Evolutionary conservation across 2,329 filamentous ascomycete genomes (phyloP).

Genomic region (Neofusicoccum sp.): DNA sequence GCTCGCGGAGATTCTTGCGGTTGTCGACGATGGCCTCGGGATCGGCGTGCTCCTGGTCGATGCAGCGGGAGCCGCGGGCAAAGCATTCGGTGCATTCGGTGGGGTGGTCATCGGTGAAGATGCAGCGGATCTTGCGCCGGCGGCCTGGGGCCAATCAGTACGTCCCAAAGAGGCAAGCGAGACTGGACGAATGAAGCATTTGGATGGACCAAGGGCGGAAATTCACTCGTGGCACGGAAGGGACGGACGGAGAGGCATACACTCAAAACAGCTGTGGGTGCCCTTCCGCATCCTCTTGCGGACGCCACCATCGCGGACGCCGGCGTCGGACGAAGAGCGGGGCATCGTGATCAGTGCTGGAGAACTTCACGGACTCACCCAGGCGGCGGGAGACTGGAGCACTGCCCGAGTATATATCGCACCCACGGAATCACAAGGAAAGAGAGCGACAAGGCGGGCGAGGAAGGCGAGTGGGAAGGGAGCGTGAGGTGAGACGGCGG

Average conservation of each 20-base stretch:
- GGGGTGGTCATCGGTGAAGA: slow-evolving; percentile 43
- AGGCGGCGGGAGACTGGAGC: not conserved
- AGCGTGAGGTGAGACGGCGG: not conserved
- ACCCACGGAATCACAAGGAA: not conserved
- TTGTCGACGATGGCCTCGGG: slow-evolving; percentile 44
- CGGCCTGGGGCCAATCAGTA: slow-evolving; percentile 38
- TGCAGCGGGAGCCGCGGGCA: slow-evolving; percentile 48
- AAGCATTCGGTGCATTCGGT: slow-evolving; percentile 50
- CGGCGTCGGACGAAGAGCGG: slow-evolving; percentile 18
- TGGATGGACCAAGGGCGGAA: not conserved
- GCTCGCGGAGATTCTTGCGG: slow-evolving; percentile 46
- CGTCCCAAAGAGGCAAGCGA: slow-evolving; percentile 7
- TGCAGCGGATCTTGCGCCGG: slow-evolving; percentile 54
- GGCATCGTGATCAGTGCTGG: slow-evolving; percentile 4
- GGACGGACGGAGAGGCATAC: slow-evolving; percentile 31
- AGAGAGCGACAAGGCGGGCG: not conserved
- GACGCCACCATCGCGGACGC: slow-evolving; percentile 28
- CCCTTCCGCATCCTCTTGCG: slow-evolving; percentile 49
- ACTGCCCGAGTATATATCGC: not conserved
- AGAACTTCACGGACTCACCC: not conserved
- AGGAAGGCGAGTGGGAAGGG: not conserved
- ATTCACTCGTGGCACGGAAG: not conserved
- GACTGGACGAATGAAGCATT: slow-evolving; percentile 4
- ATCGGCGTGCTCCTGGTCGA: slow-evolving; percentile 48
- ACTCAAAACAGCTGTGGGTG: slow-evolving; percentile 49